phyloP scores from a whole-genome alignment of 306 rosid genomes.

The Gynostemma pentaphyllum region DNA sequence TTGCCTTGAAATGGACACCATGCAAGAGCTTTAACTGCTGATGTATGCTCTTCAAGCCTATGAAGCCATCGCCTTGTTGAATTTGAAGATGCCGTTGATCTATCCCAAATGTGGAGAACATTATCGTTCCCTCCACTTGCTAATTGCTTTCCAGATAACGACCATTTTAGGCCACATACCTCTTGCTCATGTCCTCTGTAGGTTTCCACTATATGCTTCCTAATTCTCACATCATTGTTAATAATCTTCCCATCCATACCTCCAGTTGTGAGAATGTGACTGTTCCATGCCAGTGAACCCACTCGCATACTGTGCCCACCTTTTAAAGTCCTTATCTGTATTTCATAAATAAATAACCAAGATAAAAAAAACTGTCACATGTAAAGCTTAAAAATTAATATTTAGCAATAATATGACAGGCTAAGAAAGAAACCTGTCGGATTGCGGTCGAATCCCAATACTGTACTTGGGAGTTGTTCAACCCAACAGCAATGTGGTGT shows the following conservation, averaged over 20 bases:
- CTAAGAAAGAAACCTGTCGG: not conserved
- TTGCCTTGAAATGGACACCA: conserved; percentile 86
- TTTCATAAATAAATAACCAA: conserved; percentile 2
- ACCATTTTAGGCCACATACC: conserved; percentile 79
- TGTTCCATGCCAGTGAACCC: conserved; percentile 70
- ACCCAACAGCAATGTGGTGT: conserved; percentile 52
- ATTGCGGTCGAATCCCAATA: conserved; percentile 47
- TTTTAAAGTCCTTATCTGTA: conserved; percentile 51
- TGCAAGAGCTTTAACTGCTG: conserved; percentile 72
- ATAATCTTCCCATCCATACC: conserved; percentile 62
- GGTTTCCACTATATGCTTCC: conserved; percentile 52
- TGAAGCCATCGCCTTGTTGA: conserved; percentile 63
- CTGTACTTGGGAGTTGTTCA: conserved; percentile 53
- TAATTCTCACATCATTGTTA: conserved; percentile 60
- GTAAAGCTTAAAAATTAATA: too few species aligned
- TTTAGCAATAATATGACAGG: not conserved
- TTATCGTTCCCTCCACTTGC: conserved; percentile 81
- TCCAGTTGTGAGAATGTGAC: conserved; percentile 63
- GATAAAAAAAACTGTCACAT: too few species aligned
- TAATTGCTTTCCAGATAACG: conserved; percentile 55
- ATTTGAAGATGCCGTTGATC: conserved; percentile 40
- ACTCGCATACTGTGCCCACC: conserved; percentile 55
- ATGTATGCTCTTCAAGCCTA: conserved; percentile 53
- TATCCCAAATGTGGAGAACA: conserved; percentile 63
- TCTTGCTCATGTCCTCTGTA: conserved; percentile 67